Evolutionary conservation across 305 asterid species (phyloP).

Genomic region (Solanum aculeatissimum): DNA sequence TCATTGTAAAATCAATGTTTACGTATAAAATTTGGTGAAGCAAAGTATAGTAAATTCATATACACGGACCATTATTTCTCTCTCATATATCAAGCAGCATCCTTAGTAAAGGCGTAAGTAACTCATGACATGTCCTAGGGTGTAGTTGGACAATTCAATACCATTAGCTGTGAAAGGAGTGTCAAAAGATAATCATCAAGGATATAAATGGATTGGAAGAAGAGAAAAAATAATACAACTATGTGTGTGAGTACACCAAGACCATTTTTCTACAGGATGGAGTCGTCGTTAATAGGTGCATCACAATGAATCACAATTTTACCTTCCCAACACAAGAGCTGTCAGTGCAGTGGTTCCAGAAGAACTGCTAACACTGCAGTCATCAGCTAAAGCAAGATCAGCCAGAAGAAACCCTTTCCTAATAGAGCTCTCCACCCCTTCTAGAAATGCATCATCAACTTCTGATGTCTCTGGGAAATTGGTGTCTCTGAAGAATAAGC

Average conservation of each 20-base stretch:
- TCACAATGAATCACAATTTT: not conserved
- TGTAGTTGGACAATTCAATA: not conserved
- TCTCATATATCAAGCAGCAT: not conserved
- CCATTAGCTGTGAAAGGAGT: not conserved
- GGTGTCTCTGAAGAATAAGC: conserved; percentile 50
- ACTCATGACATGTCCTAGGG: not conserved
- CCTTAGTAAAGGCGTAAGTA: not conserved
- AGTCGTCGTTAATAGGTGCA: not conserved
- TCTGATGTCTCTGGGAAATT: conserved; percentile 37
- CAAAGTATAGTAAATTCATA: not conserved
- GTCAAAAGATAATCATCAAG: not conserved
- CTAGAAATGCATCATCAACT: conserved; percentile 26
- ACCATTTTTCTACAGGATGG: not conserved
- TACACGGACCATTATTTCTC: not conserved
- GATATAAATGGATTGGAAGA: not conserved
- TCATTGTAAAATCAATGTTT: not conserved
- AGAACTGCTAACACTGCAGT: conserved; percentile 41
- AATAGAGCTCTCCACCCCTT: conserved; percentile 42
- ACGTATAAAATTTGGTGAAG: not conserved
- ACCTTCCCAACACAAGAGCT: conserved; percentile 67
- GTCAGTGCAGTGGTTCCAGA: conserved; percentile 77
- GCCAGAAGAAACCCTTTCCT: conserved; percentile 50
- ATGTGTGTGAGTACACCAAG: not conserved
- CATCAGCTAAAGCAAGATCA: conserved; percentile 57
- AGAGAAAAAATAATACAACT: not conserved